Evolutionary conservation across 495 filamentous ascomycete genomes (phyloP), one percentile per base, ranked within the genome.

Genomic region (Xylaria grammica): DNA sequence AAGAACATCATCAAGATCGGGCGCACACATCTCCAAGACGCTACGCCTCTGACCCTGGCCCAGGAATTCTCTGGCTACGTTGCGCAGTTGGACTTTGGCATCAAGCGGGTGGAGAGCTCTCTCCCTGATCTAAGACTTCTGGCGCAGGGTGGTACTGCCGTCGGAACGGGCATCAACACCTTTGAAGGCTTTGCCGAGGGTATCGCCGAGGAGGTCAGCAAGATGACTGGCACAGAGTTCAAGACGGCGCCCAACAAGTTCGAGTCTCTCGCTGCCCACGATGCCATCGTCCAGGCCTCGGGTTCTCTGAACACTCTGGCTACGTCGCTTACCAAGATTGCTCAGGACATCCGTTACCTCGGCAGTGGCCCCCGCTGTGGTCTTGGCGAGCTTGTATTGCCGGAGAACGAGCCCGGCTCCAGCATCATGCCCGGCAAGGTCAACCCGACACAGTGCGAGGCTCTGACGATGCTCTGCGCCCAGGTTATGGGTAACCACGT

Each of bases 401-500:
- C 95, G 40, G 95, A 99, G 83, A 99, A 99, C 80, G 95, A 99
- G 84, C 95, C 95, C 19, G 95, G 95, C 51, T 91, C 87, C 70
- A 95, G 91, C 60, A 98, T 99, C 82, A 99, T 99, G 95, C 95
- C 95, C 30, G 95, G 95, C 69, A 99, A 99, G 84, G 95, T 99
- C 71, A 99, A 99, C 84, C 95, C 95, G 36, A 99, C 95, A 27
- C 95, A 99, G 81, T 96, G 92, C 80, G 95, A 99, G 85, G 91
- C 94, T 40, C 81, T 99, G 76, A 99, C 95, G 65, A 99, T 99
- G 95, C 78, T 99, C 60, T 97, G 94, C 82, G 86, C 92, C 3
- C 95, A 99, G 78, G 96, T 99, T 38, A 96, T 98, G 86, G 95
- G 95, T 69, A 99, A 99, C 83, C 88, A 99, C 77, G 89, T 90